phyloP scores from a whole-genome alignment of 2,329 filamentous ascomycete species.

The Fragosphaeria purpurea region DNA sequence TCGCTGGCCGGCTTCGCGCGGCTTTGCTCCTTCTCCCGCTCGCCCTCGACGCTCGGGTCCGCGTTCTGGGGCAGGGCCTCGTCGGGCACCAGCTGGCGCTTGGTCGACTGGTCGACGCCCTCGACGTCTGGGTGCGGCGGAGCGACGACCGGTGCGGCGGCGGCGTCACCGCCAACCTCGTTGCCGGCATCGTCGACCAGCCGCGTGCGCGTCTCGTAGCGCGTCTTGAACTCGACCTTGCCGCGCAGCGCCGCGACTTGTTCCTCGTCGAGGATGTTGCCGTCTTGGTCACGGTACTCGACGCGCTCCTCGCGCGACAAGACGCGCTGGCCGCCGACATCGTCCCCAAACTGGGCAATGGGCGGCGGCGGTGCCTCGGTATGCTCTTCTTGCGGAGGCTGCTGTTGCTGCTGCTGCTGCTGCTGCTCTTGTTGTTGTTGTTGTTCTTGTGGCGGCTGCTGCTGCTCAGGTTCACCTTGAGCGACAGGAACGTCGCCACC shows the following conservation, averaged over 20 bases:
- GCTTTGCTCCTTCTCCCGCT: constrained; percentile 45
- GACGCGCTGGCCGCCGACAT: constrained; percentile 30
- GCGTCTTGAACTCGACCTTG: constrained; percentile 91
- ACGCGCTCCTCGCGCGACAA: constrained; percentile 64
- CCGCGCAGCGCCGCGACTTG: constrained; percentile 78
- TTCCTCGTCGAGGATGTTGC: constrained; percentile 75
- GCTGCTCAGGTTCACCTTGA: constrained; percentile 12
- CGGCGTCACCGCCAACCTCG: constrained; percentile 46
- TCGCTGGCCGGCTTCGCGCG: constrained; percentile 55
- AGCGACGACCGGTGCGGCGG: constrained; percentile 32
- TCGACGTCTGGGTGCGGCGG: constrained; percentile 53
- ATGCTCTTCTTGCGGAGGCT: constrained; percentile 22
- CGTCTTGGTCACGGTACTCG: constrained; percentile 91
- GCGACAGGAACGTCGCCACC: constrained; percentile 17
- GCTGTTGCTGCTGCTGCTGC: constrained; percentile 13
- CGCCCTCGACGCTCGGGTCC: constrained; percentile 46
- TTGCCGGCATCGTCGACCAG: constrained; percentile 72
- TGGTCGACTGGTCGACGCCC: constrained; percentile 50
- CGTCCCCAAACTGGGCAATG: background rate
- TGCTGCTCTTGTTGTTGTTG: background rate
- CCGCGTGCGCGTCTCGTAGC: constrained; percentile 88
- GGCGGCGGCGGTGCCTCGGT: constrained; percentile 36
- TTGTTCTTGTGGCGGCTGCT: background rate
- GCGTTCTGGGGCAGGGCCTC: constrained; percentile 30
- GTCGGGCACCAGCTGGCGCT: constrained; percentile 23